Base-by-base conservation (phyloP, 2,329 filamentous ascomycete species). In the Nannizziopsis barbatae region DNA sequence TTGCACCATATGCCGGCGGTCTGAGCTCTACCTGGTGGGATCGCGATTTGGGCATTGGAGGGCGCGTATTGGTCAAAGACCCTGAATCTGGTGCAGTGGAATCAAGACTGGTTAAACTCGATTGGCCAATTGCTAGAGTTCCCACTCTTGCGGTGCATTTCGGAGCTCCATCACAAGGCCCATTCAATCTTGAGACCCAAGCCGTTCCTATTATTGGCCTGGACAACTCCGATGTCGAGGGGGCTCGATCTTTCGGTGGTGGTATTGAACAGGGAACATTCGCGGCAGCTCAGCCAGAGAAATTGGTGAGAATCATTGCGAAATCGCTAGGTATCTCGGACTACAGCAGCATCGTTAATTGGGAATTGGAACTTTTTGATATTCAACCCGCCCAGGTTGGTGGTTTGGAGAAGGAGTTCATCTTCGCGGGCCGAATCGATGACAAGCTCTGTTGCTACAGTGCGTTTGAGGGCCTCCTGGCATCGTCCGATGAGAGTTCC, bases 371-470 rank as follows among this genome's bases (percentile, higher is more conserved):
- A 69, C 81, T 98, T 30, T 98, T 84, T 62, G 92, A 96, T 67
- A 78, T 79, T 3, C 88, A 95, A 64, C 86, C 89, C 7, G 89
- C 89, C 1, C 80, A 83, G 36, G 76, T 87, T 14, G 83, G 86
- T 55, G 92, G 92, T 10, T 67, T 98, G 50, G 86, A 94, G 58
- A 86, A 84, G 63, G 90, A 96, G 58, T 83, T 98, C 64, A 94
- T 98, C 67, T 95, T 90, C 55, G 90, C 86, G 7, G 89, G 90
- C 50, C 84, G 92, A 47, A 92, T 96, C 56, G 92, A 98, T 63
- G 92, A 98, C 71, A 96, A 95, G 73, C 81, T 98, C 41, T 96
- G 92, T 74, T 93, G 86, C 30, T 96, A 87, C 81, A 80, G 88
- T 6, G 90, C 92, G 6, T 75, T 95, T 45, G 81, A 89, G 65